phyloP scores from a whole-genome alignment of 192 early-diverging fungal species.

The Podila horticola region DNA sequence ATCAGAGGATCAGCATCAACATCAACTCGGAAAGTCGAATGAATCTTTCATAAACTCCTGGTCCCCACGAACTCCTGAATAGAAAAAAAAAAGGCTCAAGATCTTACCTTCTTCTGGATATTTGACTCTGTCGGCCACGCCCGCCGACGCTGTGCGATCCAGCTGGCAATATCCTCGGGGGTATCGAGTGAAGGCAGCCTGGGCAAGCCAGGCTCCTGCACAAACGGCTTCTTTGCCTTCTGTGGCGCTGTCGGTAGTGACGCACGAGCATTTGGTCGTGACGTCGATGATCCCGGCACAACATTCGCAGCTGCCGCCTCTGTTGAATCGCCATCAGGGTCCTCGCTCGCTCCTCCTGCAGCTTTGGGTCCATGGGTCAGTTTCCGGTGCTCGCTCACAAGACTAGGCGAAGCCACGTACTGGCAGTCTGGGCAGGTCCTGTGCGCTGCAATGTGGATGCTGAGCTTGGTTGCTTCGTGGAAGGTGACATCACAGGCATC shows the following conservation, averaged over 20 bases:
- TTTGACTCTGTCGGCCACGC: slow-evolving; percentile 45
- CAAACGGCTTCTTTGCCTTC: neutral
- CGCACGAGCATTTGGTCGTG: neutral
- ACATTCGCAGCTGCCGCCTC: neutral
- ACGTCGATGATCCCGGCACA: neutral
- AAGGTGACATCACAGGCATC: slow-evolving; percentile 48
- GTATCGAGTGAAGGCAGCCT: slow-evolving; percentile 18
- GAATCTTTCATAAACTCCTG: neutral
- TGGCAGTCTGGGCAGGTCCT: slow-evolving; percentile 42
- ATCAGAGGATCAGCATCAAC: neutral
- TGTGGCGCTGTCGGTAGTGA: neutral
- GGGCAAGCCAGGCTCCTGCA: neutral
- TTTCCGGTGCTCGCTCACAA: slow-evolving; percentile 42
- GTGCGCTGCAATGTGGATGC: slow-evolving; percentile 26
- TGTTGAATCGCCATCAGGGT: neutral
- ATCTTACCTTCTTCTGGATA: slow-evolving; percentile 38
- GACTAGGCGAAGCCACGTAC: slow-evolving; percentile 37
- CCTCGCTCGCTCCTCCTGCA: neutral
- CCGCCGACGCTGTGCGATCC: slow-evolving; percentile 43
- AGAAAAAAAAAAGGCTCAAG: neutral
- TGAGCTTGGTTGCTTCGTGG: slow-evolving; percentile 36
- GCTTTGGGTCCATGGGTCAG: slow-evolving; percentile 24
- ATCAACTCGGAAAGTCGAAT: neutral
- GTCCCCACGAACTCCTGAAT: neutral
- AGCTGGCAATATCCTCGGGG: slow-evolving; percentile 47